Conservation (phyloP, 805 yeast genomes). For the Kluyveromyces siamensis region DNA sequence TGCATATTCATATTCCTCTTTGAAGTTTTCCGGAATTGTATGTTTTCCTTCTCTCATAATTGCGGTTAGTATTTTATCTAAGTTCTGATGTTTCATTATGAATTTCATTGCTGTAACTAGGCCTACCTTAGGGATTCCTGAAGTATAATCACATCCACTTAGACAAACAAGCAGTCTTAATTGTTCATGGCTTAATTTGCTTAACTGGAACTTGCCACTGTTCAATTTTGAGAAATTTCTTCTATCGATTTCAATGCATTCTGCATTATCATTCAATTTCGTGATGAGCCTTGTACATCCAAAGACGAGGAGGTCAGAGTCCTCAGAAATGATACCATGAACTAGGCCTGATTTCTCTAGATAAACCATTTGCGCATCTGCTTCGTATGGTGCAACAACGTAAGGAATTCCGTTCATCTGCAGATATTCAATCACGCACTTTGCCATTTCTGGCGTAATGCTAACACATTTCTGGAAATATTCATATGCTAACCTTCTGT, state of each 20-base stretch:
- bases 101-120: conserved; percentile 61
- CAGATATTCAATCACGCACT: conserved; percentile 66
- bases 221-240: conserved; percentile 43
- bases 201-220: conserved; percentile 38
- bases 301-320: conserved; percentile 83
- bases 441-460: conserved; percentile 87
- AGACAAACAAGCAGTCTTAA: conserved; percentile 71
- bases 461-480: conserved; percentile 73
- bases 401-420: conserved; percentile 48
- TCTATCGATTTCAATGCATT: conserved; percentile 60
- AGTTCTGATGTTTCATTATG: conserved; percentile 40
- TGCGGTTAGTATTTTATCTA: conserved; percentile 48
- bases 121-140: conserved; percentile 78
- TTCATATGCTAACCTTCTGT: conserved; percentile 51
- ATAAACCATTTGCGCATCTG: conserved; percentile 94
- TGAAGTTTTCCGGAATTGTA: conserved; percentile 47
- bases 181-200: conserved; percentile 44
- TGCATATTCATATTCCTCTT: conserved; percentile 56
- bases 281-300: conserved; percentile 75
- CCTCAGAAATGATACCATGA: conserved; percentile 86
- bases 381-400: conserved; percentile 96
- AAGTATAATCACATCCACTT: conserved; percentile 95
- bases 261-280: conserved; percentile 63
- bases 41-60: conserved; percentile 53
- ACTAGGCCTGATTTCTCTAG: conserved; percentile 67